phyloP scores from a whole-genome alignment of 306 rosid genomes.

The Canavalia gladiata region DNA sequence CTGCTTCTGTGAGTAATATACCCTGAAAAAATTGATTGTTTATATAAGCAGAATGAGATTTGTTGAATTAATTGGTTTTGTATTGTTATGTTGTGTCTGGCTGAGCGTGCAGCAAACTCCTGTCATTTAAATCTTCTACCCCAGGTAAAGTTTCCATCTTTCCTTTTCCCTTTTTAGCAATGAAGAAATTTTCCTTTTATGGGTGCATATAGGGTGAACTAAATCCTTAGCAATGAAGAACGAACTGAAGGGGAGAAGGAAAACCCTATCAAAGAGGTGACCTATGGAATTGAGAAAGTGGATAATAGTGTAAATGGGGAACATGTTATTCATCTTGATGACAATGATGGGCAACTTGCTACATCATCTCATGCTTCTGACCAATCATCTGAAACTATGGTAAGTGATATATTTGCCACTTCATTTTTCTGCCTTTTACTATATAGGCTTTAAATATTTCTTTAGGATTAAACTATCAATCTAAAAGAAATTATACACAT shows the following conservation, averaged over 20 bases:
- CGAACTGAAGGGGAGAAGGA: constrained; percentile 51
- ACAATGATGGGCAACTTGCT: constrained; percentile 46
- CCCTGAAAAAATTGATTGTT: neutral
- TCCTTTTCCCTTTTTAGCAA: constrained; percentile 1
- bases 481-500: neutral
- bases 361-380: constrained; percentile 45
- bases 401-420: constrained; percentile 40
- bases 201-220: constrained; percentile 24
- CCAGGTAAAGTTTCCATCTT: constrained; percentile 53
- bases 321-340: constrained; percentile 58
- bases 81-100: constrained; percentile 45
- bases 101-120: constrained; percentile 59
- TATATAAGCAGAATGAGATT: constrained; percentile 28
- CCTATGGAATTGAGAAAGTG: constrained; percentile 55
- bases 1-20: constrained; percentile 66
- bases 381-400: constrained; percentile 55
- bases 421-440: constrained; percentile 7
- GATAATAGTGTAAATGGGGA: constrained; percentile 50
- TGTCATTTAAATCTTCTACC: constrained; percentile 76
- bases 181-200: constrained; percentile 2
- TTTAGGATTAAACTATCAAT: constrained; percentile 19
- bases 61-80: neutral
- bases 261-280: constrained; percentile 66
- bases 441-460: neutral
- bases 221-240: constrained; percentile 44